Percentiles rank a stretch among this genome's conserved stretches.
Conservation (phyloP, 257 asterid species). For the Cynanchum wilfordii region DNA sequence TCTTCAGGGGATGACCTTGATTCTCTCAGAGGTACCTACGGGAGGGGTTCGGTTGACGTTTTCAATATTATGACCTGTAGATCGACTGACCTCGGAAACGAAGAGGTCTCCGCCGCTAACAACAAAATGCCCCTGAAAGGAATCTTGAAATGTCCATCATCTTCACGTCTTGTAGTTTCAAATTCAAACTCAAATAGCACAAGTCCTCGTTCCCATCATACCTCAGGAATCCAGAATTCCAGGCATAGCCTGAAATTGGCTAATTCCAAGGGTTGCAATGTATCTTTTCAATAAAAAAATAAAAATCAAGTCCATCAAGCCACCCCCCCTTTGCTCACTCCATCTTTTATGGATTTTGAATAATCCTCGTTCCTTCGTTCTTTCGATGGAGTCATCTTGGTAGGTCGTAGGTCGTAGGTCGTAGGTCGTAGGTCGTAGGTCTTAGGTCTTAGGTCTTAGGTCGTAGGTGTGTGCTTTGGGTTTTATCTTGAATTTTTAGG, state of each 20-base stretch:
- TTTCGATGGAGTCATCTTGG: too few species aligned
- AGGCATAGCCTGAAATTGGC: constrained; percentile 40
- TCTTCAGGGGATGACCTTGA: not conserved
- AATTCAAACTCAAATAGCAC: not conserved
- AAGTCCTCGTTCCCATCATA: constrained; percentile 16
- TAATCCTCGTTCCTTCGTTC: not conserved
- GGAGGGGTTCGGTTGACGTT: constrained; percentile 20
- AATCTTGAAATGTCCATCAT: constrained; percentile 50
- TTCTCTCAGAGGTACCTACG: constrained; percentile 3
- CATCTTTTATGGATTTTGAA: not conserved
- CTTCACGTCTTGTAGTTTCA: constrained; percentile 16
- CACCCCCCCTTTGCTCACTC: not conserved
- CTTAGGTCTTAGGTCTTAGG: too few species aligned
- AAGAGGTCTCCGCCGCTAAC: not conserved
- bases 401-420: too few species aligned
- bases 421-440: too few species aligned
- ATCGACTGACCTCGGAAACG: constrained; percentile 19
- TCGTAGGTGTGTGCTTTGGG: too few species aligned
- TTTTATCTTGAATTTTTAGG: too few species aligned
- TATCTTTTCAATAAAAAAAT: constrained; percentile 33
- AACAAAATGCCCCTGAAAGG: constrained; percentile 45
- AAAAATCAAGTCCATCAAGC: too few species aligned
- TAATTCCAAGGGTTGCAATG: constrained; percentile 68
- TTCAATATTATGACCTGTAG: constrained; percentile 2
- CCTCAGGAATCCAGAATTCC: constrained; percentile 5